Conservation (phyloP, 148 eudicot species). For the Camellia granthamiana region DNA sequence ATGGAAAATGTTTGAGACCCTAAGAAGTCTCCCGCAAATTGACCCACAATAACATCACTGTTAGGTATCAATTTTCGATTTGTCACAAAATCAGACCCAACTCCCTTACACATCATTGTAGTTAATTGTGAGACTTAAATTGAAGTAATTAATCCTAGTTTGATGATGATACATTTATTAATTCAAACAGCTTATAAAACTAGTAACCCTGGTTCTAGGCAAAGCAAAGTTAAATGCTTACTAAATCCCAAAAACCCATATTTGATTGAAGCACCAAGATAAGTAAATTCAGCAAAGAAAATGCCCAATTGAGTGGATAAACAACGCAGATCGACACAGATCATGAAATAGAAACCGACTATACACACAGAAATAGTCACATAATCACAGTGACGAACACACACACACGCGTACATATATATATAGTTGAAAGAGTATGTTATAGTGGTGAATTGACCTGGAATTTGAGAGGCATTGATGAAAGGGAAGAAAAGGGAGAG, state of each 20-base stretch:
- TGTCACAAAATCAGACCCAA: too few relatives aligned
- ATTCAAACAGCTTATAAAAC: not conserved
- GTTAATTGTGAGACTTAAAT: too few relatives aligned
- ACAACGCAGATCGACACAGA: slow-evolving; percentile 2
- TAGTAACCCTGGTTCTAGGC: not conserved
- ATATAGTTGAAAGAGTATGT: not conserved
- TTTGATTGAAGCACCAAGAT: not conserved
- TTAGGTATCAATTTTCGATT: too few relatives aligned
- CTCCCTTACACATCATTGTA: too few relatives aligned
- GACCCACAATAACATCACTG: not conserved
- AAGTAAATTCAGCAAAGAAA: not conserved
- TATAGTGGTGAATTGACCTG: slow-evolving; percentile 5
- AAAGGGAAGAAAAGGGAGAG: not conserved
- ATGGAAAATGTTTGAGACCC: not conserved
- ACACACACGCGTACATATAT: too few relatives aligned
- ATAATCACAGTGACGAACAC: not conserved
- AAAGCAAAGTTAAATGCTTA: not conserved
- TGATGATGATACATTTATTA: too few relatives aligned
- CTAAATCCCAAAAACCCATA: not conserved
- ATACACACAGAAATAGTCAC: not conserved
- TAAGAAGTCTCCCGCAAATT: not conserved
- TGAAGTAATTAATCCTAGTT: too few relatives aligned
- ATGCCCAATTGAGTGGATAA: not conserved
- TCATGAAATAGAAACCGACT: not conserved
- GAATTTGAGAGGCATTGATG: not conserved